phyloP scores from a whole-genome alignment of 257 asterid genomes.

The Penstemon newberryi region DNA sequence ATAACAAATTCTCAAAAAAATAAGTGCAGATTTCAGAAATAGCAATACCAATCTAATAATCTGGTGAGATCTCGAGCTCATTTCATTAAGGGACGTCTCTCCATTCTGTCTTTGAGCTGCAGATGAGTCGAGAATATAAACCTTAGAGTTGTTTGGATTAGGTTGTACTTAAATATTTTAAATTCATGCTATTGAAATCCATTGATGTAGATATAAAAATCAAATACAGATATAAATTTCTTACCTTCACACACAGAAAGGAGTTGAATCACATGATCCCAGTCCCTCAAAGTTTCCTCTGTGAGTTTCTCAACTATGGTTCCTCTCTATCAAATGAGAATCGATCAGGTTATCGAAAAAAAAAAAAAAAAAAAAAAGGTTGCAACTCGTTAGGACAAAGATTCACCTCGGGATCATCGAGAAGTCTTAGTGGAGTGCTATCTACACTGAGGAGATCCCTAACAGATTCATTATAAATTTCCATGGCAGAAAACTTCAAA shows the following conservation, averaged over 20 bases:
- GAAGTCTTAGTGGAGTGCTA: slow-evolving; percentile 70
- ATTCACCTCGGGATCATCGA: slow-evolving; percentile 94
- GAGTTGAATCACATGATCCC: slow-evolving; percentile 77
- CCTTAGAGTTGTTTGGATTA: too few relatives aligned
- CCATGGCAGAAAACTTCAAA: slow-evolving; percentile 90
- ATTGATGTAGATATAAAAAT: background rate
- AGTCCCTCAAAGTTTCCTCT: slow-evolving; percentile 75
- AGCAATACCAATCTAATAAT: slow-evolving; percentile 78
- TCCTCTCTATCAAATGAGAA: slow-evolving; percentile 63
- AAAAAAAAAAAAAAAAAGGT: background rate
- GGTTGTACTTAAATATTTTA: too few relatives aligned
- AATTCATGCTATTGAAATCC: background rate
- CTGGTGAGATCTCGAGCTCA: slow-evolving; percentile 98
- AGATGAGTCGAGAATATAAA: background rate
- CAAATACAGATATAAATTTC: background rate
- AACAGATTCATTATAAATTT: slow-evolving; percentile 91
- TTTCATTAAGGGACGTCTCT: slow-evolving; percentile 86
- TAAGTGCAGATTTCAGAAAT: background rate
- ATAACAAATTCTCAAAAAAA: background rate
- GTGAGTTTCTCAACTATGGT: slow-evolving; percentile 88
- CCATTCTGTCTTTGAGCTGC: slow-evolving; percentile 96
- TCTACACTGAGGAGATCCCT: slow-evolving; percentile 83
- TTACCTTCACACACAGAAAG: slow-evolving; percentile 88
- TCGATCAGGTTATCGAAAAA: slow-evolving; percentile 20
- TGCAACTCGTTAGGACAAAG: background rate